Percentiles rank a stretch among this genome's conserved stretches.
Evolutionary conservation across 352 stramenopile genomes (phyloP).

Genomic region (Globisporangium apiculatum): DNA sequence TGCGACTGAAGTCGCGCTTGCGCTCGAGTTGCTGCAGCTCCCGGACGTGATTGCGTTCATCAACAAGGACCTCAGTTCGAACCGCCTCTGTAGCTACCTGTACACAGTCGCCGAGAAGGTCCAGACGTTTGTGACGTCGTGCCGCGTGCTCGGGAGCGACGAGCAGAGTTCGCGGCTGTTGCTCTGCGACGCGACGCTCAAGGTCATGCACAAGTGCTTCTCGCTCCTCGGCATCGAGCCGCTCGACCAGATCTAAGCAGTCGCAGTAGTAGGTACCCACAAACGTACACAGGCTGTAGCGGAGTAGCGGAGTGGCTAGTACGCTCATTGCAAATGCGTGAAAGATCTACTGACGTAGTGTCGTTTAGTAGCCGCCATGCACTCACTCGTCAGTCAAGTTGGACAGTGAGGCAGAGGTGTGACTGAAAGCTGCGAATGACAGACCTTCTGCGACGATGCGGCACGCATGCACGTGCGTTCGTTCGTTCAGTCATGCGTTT

Average conservation of each 20-base stretch:
- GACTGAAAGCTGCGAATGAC: too few relatives aligned
- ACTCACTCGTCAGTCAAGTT: too few relatives aligned
- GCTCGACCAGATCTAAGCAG: conserved; percentile 90
- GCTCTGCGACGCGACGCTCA: conserved; percentile 79
- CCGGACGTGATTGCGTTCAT: conserved; percentile 60
- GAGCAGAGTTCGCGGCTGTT: conserved; percentile 60
- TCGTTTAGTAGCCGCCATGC: too few relatives aligned
- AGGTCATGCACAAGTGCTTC: conserved; percentile 94
- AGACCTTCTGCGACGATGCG: too few relatives aligned
- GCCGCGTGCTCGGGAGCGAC: conserved; percentile 57
- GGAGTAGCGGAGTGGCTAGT: not conserved
- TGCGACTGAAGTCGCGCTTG: conserved; percentile 54
- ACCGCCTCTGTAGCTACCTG: conserved; percentile 78
- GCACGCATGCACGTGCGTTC: too few relatives aligned
- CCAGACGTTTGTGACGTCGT: conserved; percentile 80
- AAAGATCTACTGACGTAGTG: too few relatives aligned
- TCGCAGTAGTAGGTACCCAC: too few relatives aligned
- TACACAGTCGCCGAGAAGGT: conserved; percentile 75
- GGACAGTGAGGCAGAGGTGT: too few relatives aligned
- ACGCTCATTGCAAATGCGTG: too few relatives aligned
- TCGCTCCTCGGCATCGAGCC: conserved; percentile 90
- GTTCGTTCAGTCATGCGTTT: too few relatives aligned
- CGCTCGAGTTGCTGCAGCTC: conserved; percentile 72
- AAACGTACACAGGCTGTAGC: not conserved
- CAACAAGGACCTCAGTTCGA: conserved; percentile 55